Evolutionary conservation across 2,329 filamentous ascomycete species (phyloP).

Genomic region (Davidsoniella neocaledoniae): DNA sequence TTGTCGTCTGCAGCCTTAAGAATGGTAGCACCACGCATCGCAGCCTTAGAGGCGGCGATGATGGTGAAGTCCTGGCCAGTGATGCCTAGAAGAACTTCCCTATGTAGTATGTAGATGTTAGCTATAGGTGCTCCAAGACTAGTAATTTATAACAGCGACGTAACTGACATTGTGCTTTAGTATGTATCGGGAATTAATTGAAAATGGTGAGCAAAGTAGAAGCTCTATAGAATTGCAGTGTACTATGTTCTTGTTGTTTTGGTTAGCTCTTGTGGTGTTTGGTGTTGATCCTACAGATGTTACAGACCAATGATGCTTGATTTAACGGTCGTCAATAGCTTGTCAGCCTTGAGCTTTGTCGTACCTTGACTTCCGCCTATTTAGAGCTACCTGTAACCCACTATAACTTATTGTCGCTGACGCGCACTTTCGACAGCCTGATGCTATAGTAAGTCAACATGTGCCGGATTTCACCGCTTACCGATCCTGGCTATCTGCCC

Average conservation of each 20-base stretch:
- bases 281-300: no score
- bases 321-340: conserved; percentile 4
- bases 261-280: no score
- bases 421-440: conserved; percentile 13
- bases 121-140: background rate
- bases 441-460: conserved; percentile 7
- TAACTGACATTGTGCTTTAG: conserved; percentile 5
- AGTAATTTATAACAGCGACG: background rate
- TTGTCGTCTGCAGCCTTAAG: conserved; percentile 95
- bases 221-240: background rate
- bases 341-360: conserved; percentile 10
- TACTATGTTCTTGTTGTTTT: no score
- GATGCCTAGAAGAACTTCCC: conserved; percentile 96
- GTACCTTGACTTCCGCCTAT: conserved; percentile 10
- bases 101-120: conserved; percentile 22
- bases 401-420: conserved; percentile 8
- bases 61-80: conserved; percentile 99
- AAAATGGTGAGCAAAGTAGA: background rate
- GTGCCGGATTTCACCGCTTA: conserved; percentile 21
- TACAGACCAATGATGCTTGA: conserved; percentile 8
- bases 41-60: conserved; percentile 92
- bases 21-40: conserved; percentile 92
- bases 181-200: background rate
- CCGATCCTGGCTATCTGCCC: conserved; percentile 10
- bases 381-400: conserved; percentile 8